phyloP scores from a whole-genome alignment of 1,139 yeast species.

The Insectozyma bohioensis region DNA sequence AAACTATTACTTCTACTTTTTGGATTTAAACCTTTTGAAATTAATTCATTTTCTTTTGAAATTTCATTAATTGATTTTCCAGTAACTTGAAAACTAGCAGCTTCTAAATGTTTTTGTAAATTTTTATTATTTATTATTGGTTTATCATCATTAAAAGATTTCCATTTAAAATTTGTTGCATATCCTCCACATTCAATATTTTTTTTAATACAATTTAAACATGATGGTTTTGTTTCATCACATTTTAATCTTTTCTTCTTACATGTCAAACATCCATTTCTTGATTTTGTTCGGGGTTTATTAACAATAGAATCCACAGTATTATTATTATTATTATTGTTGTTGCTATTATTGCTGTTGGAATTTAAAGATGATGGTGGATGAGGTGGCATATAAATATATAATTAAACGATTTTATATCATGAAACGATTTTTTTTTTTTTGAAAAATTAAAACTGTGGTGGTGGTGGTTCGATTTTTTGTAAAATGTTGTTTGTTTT shows the following conservation, averaged over 20 bases:
- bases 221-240: conserved; percentile 80
- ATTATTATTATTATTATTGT: too few relatives aligned
- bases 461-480: too few relatives aligned
- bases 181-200: conserved; percentile 76
- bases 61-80: conserved; percentile 52
- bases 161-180: conserved; percentile 64
- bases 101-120: conserved; percentile 46
- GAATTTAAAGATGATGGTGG: too few relatives aligned
- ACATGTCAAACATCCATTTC: conserved; percentile 87
- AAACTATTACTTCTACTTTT: conserved; percentile 12
- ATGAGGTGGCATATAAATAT: too few relatives aligned
- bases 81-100: conserved; percentile 53
- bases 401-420: too few relatives aligned
- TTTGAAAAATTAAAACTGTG: too few relatives aligned
- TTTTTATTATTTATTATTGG: conserved; percentile 1
- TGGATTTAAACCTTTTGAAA: conserved; percentile 52
- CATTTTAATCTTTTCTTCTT: conserved; percentile 87
- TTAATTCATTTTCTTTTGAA: conserved; percentile 47
- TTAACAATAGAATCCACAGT: too few relatives aligned
- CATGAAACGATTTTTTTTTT: too few relatives aligned
- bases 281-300: conserved; percentile 49
- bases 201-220: conserved; percentile 76
- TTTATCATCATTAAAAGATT: conserved; percentile 39
- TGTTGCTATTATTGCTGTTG: too few relatives aligned
- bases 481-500: too few relatives aligned